These are phyloP conservation scores for Drechslerella coelobrocha DNA, from an alignment of 2,329 filamentous ascomycete genomes.

Conservation along the genomic window DNA sequence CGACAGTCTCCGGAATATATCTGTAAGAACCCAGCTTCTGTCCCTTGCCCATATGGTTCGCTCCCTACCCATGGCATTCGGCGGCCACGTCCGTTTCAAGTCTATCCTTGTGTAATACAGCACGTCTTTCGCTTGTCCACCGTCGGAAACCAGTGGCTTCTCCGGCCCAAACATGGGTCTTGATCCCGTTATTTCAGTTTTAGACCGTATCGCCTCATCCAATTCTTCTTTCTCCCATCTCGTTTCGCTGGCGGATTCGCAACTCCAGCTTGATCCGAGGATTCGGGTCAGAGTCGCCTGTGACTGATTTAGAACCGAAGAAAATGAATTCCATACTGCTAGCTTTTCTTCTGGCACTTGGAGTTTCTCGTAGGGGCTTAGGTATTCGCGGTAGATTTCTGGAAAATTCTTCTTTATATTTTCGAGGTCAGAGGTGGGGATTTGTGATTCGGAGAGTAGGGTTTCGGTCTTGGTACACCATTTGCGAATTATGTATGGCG, in stretches of 20 bases:
- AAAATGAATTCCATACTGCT: constrained; percentile 50
- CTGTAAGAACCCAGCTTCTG: constrained; percentile 53
- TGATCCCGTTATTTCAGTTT: constrained; percentile 37
- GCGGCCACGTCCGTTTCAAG: constrained; percentile 54
- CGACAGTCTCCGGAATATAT: constrained; percentile 31
- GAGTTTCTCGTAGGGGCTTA: constrained; percentile 40
- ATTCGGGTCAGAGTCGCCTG: constrained; percentile 50
- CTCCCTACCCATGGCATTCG: constrained; percentile 53
- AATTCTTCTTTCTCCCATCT: constrained; percentile 50
- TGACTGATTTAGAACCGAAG: constrained; percentile 24
- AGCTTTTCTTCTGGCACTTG: constrained; percentile 42
- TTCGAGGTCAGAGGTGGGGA: constrained; percentile 28
- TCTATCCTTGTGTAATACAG: constrained; percentile 53
- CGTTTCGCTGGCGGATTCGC: constrained; percentile 49
- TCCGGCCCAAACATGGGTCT: constrained; percentile 35
- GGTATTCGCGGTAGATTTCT: constrained; percentile 34
- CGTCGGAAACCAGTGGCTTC: constrained; percentile 15
- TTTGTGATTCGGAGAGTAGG: constrained; percentile 40
- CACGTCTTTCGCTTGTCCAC: constrained; percentile 26
- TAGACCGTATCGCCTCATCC: constrained; percentile 50
- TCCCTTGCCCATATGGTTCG: constrained; percentile 54
- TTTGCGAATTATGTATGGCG: constrained; percentile 40
- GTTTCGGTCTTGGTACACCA: constrained; percentile 49
- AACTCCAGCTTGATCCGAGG: constrained; percentile 51
- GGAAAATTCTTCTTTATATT: constrained; percentile 48